Evolutionary conservation across 1,284 basidiomycete genomes (phyloP), one percentile per base, ranked within the genome.

Genomic region (Sporisorium exsertum): DNA sequence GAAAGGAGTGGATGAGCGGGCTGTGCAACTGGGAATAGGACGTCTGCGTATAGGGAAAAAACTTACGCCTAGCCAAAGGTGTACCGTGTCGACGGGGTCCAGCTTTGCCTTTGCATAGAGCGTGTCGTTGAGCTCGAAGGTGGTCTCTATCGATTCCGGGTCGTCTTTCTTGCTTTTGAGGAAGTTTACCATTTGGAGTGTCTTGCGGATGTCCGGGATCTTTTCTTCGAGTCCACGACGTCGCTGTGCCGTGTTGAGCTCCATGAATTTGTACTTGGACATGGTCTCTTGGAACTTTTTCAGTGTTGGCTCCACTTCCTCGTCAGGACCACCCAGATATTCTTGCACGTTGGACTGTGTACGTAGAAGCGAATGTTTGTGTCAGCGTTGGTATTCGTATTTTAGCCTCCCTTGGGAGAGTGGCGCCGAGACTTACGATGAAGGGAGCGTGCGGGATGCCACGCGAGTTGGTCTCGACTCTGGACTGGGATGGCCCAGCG

Each of bases 261-360:
- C 96, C 96, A 99, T 98, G 87, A 96, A 97, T 67, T 94, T 92
- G 88, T 99, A 99, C 88, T 99, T 98, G 94, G 94, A 93, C 85
- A 96, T 90, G 35, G 94, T 94, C 87, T 96, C 94, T 84, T 97
- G 94, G 83, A 98, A 94, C 64, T 89, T 89, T 85, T 91, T 92
- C 72, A 99, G 88, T 0, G 92, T 90, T 24, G 88, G 88, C 84
- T 97, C 94, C 18, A 93, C 91, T 61, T 92, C 92, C 1, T 89
- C 92, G 53, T 94, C 91, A 33, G 91, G 89, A 1, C 93, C 91
- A 16, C 93, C 93, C 7, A 98, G 88, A 82, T 94, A 94, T 80
- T 92, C 90, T 70, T 93, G 93, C 43, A 98, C 93, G 87, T 97
- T 91, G 49, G 89, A 88, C 92, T 93, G 82, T 1, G 20, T 16